A percentile compares a stretch with the other conserved stretches of the same genome.
These are phyloP conservation scores for Acacia confusa DNA, from an alignment of 306 rosid genomes.

Conservation along the genomic window DNA sequence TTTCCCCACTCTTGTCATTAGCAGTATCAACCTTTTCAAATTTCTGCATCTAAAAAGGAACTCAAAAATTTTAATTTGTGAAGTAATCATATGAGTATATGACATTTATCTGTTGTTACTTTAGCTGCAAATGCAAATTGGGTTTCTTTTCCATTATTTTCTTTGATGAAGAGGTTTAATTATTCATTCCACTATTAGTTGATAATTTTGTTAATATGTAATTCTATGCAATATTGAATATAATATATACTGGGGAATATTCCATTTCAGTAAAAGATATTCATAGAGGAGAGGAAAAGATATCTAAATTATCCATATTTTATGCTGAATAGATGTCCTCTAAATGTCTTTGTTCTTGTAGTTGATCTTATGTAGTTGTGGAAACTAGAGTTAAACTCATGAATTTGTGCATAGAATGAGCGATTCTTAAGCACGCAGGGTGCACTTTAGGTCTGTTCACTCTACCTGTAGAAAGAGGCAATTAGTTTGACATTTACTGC, in stretches of 20 bases:
- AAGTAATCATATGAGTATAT: background rate
- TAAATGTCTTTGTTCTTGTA: background rate
- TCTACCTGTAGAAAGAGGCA: background rate
- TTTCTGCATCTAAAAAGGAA: background rate
- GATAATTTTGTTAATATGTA: background rate
- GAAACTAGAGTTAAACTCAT: background rate
- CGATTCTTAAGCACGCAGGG: background rate
- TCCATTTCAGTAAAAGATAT: background rate
- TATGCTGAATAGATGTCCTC: constrained; percentile 12
- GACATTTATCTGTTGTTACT: background rate
- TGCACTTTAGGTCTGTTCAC: background rate
- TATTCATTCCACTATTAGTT: background rate
- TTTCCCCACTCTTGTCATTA: background rate
- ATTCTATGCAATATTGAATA: background rate
- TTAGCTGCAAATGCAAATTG: background rate
- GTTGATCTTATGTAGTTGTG: background rate
- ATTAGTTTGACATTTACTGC: background rate
- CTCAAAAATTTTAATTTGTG: constrained; percentile 7
- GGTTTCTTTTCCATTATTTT: constrained; percentile 5
- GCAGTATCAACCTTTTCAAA: background rate
- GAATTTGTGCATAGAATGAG: background rate
- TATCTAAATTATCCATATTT: background rate
- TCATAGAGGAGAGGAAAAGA: background rate
- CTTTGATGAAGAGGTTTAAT: background rate
- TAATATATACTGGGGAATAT: background rate